These are phyloP conservation scores for Tuber brumale DNA, from an alignment of 495 filamentous ascomycete species.

Conservation along the genomic window DNA sequence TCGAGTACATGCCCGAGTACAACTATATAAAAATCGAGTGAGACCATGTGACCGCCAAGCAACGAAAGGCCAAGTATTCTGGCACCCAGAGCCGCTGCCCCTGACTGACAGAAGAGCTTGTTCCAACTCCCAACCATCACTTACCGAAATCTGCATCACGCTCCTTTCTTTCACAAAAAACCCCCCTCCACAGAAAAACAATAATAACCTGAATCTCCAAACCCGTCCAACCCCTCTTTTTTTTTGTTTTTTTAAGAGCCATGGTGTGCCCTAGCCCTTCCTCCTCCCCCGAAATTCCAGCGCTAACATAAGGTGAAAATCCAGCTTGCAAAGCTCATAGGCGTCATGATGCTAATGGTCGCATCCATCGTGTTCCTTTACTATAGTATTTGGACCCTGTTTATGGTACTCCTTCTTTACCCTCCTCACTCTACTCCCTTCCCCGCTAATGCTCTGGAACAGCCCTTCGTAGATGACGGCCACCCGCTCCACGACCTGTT, in stretches of 20 bases:
- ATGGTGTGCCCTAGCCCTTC: not conserved
- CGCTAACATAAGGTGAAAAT: not conserved
- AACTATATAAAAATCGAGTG: not conserved
- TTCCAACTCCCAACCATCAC: not conserved
- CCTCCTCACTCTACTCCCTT: slow-evolving; percentile 2
- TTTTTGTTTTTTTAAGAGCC: not conserved
- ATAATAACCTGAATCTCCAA: not conserved
- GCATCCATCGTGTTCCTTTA: slow-evolving; percentile 95
- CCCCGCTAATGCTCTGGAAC: slow-evolving; percentile 15
- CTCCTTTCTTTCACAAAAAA: not conserved
- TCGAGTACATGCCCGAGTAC: no score
- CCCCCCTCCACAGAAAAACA: not conserved
- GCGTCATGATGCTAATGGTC: slow-evolving; percentile 94
- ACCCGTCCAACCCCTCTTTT: not conserved
- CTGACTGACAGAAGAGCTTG: not conserved
- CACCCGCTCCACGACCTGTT: slow-evolving; percentile 93
- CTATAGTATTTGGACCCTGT: slow-evolving; percentile 95
- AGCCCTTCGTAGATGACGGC: slow-evolving; percentile 95
- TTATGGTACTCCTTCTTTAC: slow-evolving; percentile 62
- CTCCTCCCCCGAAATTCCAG: not conserved
- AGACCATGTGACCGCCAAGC: not conserved
- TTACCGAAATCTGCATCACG: not conserved
- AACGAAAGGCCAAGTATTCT: not conserved
- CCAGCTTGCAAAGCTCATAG: slow-evolving; percentile 91
- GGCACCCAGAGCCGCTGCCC: not conserved